Conservation (phyloP, 257 asterid genomes). For the Phtheirospermum japonicum region DNA sequence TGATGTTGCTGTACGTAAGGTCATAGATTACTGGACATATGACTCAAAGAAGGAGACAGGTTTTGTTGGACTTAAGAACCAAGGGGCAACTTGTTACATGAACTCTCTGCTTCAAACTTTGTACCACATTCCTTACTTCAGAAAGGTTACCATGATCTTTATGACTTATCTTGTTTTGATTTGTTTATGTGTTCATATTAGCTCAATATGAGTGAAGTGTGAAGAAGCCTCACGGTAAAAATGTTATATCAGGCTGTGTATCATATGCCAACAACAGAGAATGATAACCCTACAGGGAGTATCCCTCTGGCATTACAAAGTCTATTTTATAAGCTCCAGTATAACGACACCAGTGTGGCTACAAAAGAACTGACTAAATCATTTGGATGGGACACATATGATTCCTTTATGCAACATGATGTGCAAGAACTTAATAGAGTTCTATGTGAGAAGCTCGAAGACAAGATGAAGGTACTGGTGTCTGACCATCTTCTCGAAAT, state of each 20-base stretch:
- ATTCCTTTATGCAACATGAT: conserved; percentile 89
- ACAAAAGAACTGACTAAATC: conserved; percentile 90
- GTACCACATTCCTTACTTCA: conserved; percentile 87
- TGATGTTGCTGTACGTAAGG: conserved; percentile 66
- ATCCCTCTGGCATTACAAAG: conserved; percentile 89
- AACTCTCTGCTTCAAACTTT: conserved; percentile 83
- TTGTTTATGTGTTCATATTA: conserved; percentile 22
- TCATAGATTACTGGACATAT: conserved; percentile 58
- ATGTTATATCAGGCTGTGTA: conserved; percentile 71
- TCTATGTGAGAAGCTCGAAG: conserved; percentile 87
- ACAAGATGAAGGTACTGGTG: conserved; percentile 76
- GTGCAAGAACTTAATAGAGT: conserved; percentile 93
- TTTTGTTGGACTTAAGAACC: conserved; percentile 87
- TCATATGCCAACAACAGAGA: conserved; percentile 96
- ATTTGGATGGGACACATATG: conserved; percentile 91
- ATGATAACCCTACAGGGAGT: conserved; percentile 83
- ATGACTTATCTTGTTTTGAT: conserved; percentile 20
- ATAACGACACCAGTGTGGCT: conserved; percentile 82
- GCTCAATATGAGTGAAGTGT: conserved; percentile 19
- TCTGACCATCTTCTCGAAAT: conserved; percentile 21
- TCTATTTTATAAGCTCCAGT: conserved; percentile 85
- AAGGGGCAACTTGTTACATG: conserved; percentile 95
- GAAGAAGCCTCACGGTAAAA: conserved; percentile 30
- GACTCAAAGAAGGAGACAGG: conserved; percentile 78
- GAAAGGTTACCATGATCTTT: conserved; percentile 52